Base-by-base conservation (phyloP, 139 green algal genomes). In the Closterium sp. region DNA sequence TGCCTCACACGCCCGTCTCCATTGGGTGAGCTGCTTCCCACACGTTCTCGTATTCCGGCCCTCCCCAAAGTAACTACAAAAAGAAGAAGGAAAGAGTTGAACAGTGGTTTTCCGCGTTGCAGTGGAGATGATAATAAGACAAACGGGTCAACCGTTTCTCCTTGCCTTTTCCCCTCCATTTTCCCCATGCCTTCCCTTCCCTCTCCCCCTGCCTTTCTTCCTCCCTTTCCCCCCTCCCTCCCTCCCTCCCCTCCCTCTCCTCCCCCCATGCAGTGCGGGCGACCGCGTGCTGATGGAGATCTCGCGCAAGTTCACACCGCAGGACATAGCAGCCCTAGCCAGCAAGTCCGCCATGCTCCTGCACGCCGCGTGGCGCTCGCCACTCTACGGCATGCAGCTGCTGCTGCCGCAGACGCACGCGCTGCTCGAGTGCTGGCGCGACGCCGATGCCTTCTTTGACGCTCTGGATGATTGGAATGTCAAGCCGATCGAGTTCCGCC, bases 261-360 rank as follows among this genome's bases (percentile, higher is more conserved):
- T 13, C 34, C 70, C 9, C 9, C 22, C 70, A 4, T 92, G 90
- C 90, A 93, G 85, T 3, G 42, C 92, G 3, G 93, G 92, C 10
- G 95, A 97, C 93, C 91, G 89, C 24, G 70, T 97, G 27, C 91
- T 97, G 28, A 95, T 97, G 96, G 96, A 97, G 86, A 88, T 97
- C 10, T 95, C 91, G 21, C 93, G 96, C 70, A 97, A 97, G 87
- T 97, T 97, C 90, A 96, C 92, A 4, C n/a, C 38, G 13, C 89
- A 34, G 31, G 85, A 94, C 22, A 85, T 96, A 27, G 30, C 89
- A 21, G 73, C 38, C 38, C 91, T 96, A 19, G 95, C 95, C 1
- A 86, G 84, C 32, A 24, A 90, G 30, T 94, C 89, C 30, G 90
- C 89, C 42, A 92, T 93, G 22, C 94, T 88, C 31, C 29, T 94